phyloP scores from a whole-genome alignment of 164 flowering plant genomes.

The Umbellularia californica region DNA sequence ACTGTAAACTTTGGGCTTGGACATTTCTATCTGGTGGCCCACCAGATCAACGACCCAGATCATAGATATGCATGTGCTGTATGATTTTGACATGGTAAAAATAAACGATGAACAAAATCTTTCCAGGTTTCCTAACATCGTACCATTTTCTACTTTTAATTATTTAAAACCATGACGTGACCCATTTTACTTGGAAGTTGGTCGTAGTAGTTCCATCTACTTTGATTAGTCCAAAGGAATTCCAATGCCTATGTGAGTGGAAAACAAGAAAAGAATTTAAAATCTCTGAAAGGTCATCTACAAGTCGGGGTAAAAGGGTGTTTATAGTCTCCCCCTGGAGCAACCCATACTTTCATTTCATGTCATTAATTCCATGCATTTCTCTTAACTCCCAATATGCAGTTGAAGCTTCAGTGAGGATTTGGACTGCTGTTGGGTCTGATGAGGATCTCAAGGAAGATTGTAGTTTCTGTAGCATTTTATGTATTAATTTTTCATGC shows the following conservation, averaged over 20 bases:
- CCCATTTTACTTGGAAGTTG: neutral
- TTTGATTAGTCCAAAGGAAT: neutral
- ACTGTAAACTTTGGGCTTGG: too few relatives aligned
- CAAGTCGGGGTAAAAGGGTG: neutral
- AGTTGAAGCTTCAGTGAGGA: neutral
- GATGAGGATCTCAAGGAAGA: neutral
- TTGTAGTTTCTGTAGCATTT: constrained; percentile 11
- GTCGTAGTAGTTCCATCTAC: constrained; percentile 26
- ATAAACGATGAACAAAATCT: too few relatives aligned
- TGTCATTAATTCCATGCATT: neutral
- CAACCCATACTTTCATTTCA: neutral
- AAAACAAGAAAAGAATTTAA: neutral
- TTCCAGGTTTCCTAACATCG: too few relatives aligned
- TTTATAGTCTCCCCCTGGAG: neutral
- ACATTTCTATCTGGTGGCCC: too few relatives aligned
- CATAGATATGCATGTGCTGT: too few relatives aligned
- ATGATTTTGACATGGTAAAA: too few relatives aligned
- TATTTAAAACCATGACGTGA: too few relatives aligned
- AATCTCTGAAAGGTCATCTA: neutral
- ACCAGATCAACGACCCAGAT: too few relatives aligned
- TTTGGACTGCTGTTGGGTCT: constrained; percentile 7
- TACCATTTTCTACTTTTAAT: too few relatives aligned
- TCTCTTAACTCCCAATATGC: neutral
- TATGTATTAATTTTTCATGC: constrained; percentile 14
- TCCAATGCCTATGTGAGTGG: neutral